Evolutionary conservation across 2,329 filamentous ascomycete genomes (phyloP), one percentile per base, ranked within the genome.

Genomic region (Alternaria angustiovoidea): DNA sequence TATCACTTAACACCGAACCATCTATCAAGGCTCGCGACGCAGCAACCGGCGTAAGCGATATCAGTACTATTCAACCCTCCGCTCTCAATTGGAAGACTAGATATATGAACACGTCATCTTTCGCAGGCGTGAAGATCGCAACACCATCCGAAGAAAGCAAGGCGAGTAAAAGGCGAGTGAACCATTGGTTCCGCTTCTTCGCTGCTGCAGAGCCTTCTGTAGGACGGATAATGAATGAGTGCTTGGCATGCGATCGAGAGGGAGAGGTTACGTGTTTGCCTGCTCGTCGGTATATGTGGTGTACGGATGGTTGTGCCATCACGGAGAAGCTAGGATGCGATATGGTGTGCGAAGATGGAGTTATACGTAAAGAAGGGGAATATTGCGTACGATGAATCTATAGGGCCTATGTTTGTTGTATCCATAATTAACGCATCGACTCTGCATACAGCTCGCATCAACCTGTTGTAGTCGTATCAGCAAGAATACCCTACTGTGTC

Each of bases 181-280:
- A 16, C 3, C n/a, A 49, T 20, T 49, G 46, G 46, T n/a, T 20
- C 1, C 32, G 52, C 32, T 54, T 46, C 30, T 46, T 47, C 30
- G 41, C 42, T 11, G 30, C 26, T 28, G 52, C 41, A 0, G 30
- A 47, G 1, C 20, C 18, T 34, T n/a, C 22, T 18, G 4, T 1
- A 7, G 7, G 4, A 51, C 28, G 34, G 2, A 3, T 5, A 16
- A 5, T 20, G 16, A 6, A 42, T 3, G 3, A 51, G 1, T 51
- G 44, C 12, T 41, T 56, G 28, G 54, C 44, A 2, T 56, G 54
- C 7, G 54, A 56, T 20, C 11, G 20, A 2, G 54, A 56, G 1
- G 54, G 54, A 12, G 36, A 42, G n/a, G 28, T 56, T 30, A 51
- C 54, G 16, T 56, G 54, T 36, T 42, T 51, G 44, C 18, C 44